phyloP scores from a whole-genome alignment of 257 asterid species.

The Plantago elongata region DNA sequence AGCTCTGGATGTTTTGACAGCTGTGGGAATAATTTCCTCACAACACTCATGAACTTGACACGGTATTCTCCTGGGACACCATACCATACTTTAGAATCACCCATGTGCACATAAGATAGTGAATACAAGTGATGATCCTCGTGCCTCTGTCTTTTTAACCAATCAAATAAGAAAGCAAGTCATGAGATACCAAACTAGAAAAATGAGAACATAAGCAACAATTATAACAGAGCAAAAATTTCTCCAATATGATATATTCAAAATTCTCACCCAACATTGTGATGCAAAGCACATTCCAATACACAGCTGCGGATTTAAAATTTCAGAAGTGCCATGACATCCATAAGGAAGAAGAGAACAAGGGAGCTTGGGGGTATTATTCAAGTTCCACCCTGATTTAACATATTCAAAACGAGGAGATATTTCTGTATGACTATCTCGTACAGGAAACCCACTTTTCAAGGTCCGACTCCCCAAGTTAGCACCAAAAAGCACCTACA shows the following conservation, averaged over 20 bases:
- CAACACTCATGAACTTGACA: constrained; percentile 56
- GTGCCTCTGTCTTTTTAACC: constrained; percentile 46
- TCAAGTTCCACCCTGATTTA: constrained; percentile 79
- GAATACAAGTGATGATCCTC: constrained; percentile 83
- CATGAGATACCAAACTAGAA: constrained; percentile 22
- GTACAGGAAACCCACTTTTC: constrained; percentile 50
- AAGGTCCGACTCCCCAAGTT: constrained; percentile 28
- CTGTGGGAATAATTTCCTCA: constrained; percentile 50
- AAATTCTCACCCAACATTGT: constrained; percentile 61
- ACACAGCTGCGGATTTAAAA: constrained; percentile 45
- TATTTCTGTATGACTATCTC: constrained; percentile 22
- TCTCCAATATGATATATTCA: background rate
- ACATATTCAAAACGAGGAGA: constrained; percentile 33
- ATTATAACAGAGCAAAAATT: background rate
- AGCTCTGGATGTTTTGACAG: constrained; percentile 47
- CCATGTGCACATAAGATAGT: constrained; percentile 63
- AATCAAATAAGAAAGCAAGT: constrained; percentile 27
- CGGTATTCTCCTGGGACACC: constrained; percentile 61
- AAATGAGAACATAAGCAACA: constrained; percentile 7
- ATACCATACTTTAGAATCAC: constrained; percentile 67
- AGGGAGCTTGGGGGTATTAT: constrained; percentile 50
- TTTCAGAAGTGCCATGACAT: constrained; percentile 33
- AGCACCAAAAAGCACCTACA: constrained; percentile 65
- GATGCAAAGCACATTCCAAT: constrained; percentile 90
- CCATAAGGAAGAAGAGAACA: constrained; percentile 76